A percentile compares a stretch with the other conserved stretches of the same genome.
These are phyloP conservation scores for Mycotypha africana DNA, from an alignment of 371 early-diverging fungal species.

Conservation along the genomic window DNA sequence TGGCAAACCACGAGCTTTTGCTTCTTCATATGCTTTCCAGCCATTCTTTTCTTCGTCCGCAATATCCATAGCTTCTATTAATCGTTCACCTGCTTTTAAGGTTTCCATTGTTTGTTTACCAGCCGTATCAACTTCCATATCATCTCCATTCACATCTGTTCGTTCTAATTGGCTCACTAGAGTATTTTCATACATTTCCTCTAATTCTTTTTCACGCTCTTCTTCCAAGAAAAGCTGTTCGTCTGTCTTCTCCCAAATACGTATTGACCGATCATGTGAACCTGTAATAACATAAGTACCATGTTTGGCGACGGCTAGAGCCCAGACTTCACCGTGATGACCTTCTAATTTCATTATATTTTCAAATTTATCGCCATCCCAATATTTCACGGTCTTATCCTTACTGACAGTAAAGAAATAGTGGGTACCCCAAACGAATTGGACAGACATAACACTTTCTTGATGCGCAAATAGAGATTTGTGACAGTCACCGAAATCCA, in stretches of 20 bases:
- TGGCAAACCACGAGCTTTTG: conserved; percentile 45
- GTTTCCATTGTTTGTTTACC: conserved; percentile 85
- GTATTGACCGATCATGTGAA: conserved; percentile 89
- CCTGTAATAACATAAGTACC: conserved; percentile 84
- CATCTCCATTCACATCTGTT: conserved; percentile 47
- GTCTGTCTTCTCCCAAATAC: conserved; percentile 93
- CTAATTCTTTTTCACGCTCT: conserved; percentile 92
- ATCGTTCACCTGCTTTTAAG: conserved; percentile 87
- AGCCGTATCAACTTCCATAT: conserved; percentile 67
- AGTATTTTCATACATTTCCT: conserved; percentile 79
- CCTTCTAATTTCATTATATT: conserved; percentile 89
- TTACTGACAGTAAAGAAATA: conserved; percentile 89
- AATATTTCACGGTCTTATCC: conserved; percentile 89
- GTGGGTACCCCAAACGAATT: conserved; percentile 91
- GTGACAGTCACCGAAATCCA: conserved; percentile 98
- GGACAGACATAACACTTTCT: conserved; percentile 82
- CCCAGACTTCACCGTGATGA: conserved; percentile 92
- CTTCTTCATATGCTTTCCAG: conserved; percentile 59
- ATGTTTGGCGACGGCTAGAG: conserved; percentile 80
- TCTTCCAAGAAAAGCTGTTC: conserved; percentile 94
- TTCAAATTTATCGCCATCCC: conserved; percentile 97
- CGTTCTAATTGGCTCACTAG: conserved; percentile 65
- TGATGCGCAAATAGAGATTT: conserved; percentile 90
- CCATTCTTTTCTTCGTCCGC: conserved; percentile 76
- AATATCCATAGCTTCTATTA: conserved; percentile 87